Conservation (phyloP, 805 yeast genomes). For the Pichia kluyveri region DNA sequence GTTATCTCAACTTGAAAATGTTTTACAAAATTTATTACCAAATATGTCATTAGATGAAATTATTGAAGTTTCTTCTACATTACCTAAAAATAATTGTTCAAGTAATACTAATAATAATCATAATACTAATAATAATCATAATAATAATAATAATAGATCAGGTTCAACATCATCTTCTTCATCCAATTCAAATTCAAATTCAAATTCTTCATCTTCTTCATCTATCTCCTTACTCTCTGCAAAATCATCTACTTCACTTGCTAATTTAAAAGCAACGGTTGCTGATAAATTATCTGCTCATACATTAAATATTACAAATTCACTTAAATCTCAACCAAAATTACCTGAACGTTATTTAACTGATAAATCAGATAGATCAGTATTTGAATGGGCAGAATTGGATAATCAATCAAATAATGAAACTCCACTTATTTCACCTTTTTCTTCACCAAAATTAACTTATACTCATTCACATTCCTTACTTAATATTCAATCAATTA, state of each 20-base stretch:
- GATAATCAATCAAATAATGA: neutral
- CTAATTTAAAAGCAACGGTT: neutral
- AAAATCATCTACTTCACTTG: slow-evolving; percentile 9
- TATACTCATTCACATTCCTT: neutral
- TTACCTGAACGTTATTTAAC: slow-evolving; percentile 11
- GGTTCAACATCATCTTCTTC: neutral
- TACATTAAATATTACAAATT: slow-evolving; percentile 1
- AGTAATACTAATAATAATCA: neutral
- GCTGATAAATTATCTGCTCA: neutral
- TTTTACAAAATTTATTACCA: slow-evolving; percentile 35
- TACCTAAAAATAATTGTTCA: neutral
- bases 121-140: too few relatives aligned
- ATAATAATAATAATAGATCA: neutral
- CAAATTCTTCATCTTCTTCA: neutral
- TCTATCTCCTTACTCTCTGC: neutral
- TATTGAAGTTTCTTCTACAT: slow-evolving; percentile 7
- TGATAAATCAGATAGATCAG: slow-evolving; percentile 8
- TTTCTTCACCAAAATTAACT: slow-evolving; percentile 4
- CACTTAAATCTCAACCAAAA: slow-evolving; percentile 13
- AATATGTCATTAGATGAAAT: slow-evolving; percentile 36
- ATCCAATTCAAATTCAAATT: neutral
- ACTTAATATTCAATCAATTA: neutral
- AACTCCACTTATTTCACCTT: neutral
- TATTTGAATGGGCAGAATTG: slow-evolving; percentile 13
- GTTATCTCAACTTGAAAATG: slow-evolving; percentile 36